These are phyloP conservation scores for Geosmithia putterillii DNA, from an alignment of 2,329 filamentous ascomycete genomes.

Conservation along the genomic window DNA sequence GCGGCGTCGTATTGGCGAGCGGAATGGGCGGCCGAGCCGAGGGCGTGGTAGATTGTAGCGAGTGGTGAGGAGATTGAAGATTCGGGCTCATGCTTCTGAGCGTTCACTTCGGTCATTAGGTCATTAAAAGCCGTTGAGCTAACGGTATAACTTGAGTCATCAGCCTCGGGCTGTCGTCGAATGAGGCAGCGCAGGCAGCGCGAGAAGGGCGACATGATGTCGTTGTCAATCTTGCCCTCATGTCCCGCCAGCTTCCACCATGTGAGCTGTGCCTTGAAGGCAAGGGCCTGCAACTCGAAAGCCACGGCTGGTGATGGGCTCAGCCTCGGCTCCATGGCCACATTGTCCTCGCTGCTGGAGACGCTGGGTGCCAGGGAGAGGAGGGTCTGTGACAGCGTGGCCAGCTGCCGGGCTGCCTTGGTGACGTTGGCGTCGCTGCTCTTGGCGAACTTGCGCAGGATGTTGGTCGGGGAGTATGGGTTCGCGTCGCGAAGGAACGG, in stretches of 20 bases:
- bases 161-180: conserved; percentile 32
- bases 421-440: conserved; percentile 30
- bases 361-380: conserved; percentile 56
- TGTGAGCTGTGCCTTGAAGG: conserved; percentile 45
- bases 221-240: conserved; percentile 45
- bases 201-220: conserved; percentile 52
- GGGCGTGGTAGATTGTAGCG: conserved; percentile 35
- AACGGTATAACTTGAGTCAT: conserved; percentile 23
- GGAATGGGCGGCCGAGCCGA: conserved; percentile 36
- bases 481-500: conserved; percentile 40
- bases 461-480: conserved; percentile 42
- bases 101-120: conserved; percentile 18
- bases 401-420: conserved; percentile 54
- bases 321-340: conserved; percentile 38
- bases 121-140: conserved; percentile 16
- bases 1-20: conserved; percentile 35
- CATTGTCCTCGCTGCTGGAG: conserved; percentile 48
- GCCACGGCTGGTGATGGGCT: conserved; percentile 43
- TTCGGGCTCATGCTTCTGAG: conserved; percentile 18
- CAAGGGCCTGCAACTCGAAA: conserved; percentile 52
- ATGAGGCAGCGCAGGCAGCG: conserved; percentile 50
- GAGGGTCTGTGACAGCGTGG: conserved; percentile 51
- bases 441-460: conserved; percentile 37
- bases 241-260: conserved; percentile 57
- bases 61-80: conserved; percentile 29